Evolutionary conservation across 202 grass and related monocot genomes (phyloP), one percentile per base, ranked within the genome.

Genomic region (Dendrocalamus latiflorus): DNA sequence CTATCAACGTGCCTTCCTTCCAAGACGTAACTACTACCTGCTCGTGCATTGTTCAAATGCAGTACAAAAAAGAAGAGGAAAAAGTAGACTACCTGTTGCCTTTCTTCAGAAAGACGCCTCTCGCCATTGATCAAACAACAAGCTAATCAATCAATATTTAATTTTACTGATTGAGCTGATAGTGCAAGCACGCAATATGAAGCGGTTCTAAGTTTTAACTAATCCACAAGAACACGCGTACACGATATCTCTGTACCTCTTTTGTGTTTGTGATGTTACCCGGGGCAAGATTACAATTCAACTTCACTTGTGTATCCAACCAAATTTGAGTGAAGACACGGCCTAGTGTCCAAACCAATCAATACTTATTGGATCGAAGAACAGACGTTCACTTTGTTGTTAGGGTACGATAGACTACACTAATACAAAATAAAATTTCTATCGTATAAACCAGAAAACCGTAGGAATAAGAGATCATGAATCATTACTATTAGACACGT

Each of bases 21-120:
- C 44, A 70, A 82, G 6, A 54, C 22, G 33, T 69, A 76, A 21
- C 62, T 17, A 63, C 62, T 62, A 80, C 68, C 84, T 86, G 39
- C 75, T 72, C 16, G 6, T 61, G 6, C 53, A 50, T 24, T 38
- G 28, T 49, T 48, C 33, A 53, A 36, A 53, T 13, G 39, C 20
- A 61, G 49, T 60, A 21, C 20, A 20, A 44, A 67, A 80, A 49
- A 81, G 10, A 38, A 58, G 49, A 22, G 16, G 8, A 2, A 16
- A 34, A 68, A 68, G 12, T 43, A 12, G 38, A 33, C 70, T 50
- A 62, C 70, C 62, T 75, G 5, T 22, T 53, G 3, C 30, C 8
- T 61, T 57, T 44, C 68, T 22, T 39, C 26, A 8, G 26, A n/a
- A 66, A 34, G 49, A 64, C 39, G 11, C 18, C 61, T 36, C 50